Base-by-base conservation (phyloP, 257 asterid species). In the Plectranthus barbatus region DNA sequence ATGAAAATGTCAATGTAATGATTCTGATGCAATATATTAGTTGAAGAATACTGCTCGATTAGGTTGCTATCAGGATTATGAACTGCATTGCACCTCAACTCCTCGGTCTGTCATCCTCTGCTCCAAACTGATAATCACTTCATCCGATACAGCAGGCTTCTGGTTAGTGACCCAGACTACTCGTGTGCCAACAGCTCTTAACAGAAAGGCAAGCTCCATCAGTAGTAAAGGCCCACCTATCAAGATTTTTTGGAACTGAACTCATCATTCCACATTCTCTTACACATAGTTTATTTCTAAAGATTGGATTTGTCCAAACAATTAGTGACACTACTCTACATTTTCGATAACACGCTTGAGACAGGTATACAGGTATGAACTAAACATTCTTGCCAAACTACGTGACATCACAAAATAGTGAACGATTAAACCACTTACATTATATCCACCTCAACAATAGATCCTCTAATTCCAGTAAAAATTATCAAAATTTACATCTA, bases 171-270 rank as follows among this genome's bases (percentile, higher is more conserved):
- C 66, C 96, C 96, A 86, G 23, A 80, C 77, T 36, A 89, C 91
- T 56, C 91, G 72, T 2, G 95, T 48, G 46, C 76, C 69, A 64
- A 84, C 95, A 67, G 84, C 84, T 82, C 96, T 79, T 59, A 89
- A 73, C 79, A 89, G 75, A 74, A 89, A 89, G 4, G 96, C 95
- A 24, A 89, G 95, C 69, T 89, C 96, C 96, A 86, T 86, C 49
- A 89, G 67, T 3, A 86, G 80, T 62, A 89, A 78, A 14, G 95
- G 95, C 13, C 94, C 97, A 64, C 95, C 95, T 84, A 68, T 20
- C 55, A 53, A 20, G 17, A 50, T 9, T 48, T 39, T 21, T 57
- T 54, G 46, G 58, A 48, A 68, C 40, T 12, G 7, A 64, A 53
- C 54, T 34, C 46, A 33, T 23, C 69, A 42, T 21, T 54, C 37